Evolutionary conservation across 768 basidiomycete species (phyloP).

Genomic region (Amanita brunnescens): DNA sequence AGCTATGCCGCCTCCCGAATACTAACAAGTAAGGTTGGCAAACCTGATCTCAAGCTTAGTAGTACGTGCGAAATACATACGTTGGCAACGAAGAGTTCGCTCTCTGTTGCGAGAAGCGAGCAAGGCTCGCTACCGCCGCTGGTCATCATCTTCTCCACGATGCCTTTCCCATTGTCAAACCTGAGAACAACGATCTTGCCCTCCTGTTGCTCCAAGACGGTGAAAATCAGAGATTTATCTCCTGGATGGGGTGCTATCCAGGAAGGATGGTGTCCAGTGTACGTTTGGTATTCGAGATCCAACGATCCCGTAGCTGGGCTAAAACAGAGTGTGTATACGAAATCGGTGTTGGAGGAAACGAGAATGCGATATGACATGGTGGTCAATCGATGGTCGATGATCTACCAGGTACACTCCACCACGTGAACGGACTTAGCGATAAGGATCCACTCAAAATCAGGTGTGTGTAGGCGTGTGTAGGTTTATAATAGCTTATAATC

Average conservation of each 20-base stretch:
- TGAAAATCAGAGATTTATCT: conserved; percentile 50
- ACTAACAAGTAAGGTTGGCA: conserved; percentile 33
- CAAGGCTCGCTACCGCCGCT: conserved; percentile 61
- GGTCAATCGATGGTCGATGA: background rate
- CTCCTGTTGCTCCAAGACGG: conserved; percentile 59
- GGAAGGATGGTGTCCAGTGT: conserved; percentile 58
- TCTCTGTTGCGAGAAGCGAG: conserved; percentile 46
- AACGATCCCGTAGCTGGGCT: conserved; percentile 41
- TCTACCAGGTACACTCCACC: too few relatives aligned
- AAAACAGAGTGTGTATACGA: conserved; percentile 56
- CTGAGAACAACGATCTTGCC: conserved; percentile 56
- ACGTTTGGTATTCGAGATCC: conserved; percentile 31
- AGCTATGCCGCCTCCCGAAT: conserved; percentile 54
- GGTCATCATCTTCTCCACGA: conserved; percentile 36
- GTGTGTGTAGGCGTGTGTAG: too few relatives aligned
- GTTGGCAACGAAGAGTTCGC: conserved; percentile 61
- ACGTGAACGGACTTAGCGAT: too few relatives aligned
- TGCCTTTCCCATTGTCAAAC: conserved; percentile 45
- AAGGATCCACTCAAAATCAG: too few relatives aligned
- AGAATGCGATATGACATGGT: conserved; percentile 33
- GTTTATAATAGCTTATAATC: too few relatives aligned
- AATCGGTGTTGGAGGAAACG: conserved; percentile 57
- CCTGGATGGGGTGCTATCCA: conserved; percentile 63
- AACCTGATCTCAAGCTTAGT: conserved; percentile 1
- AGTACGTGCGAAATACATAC: conserved; percentile 35